Evolutionary conservation across 345 rosid genomes (phyloP).

Genomic region (Linum trigynum): DNA sequence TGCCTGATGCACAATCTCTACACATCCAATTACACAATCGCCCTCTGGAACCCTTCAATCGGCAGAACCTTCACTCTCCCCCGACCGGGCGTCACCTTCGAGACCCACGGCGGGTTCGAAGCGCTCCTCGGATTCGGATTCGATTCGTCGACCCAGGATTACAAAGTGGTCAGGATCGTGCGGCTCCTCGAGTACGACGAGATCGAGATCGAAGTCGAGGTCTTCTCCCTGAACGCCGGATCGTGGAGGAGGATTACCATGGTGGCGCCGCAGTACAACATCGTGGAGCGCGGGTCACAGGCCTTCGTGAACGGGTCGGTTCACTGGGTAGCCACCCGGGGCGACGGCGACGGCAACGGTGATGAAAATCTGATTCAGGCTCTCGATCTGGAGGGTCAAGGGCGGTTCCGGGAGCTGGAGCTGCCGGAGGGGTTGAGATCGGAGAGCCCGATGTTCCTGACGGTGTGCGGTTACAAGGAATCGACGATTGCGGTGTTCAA

Average conservation of each 20-base stretch:
- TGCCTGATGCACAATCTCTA: background rate
- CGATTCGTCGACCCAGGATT: conserved; percentile 1
- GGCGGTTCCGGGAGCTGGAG: background rate
- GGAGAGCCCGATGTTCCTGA: background rate
- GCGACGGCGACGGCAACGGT: background rate
- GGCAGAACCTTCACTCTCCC: background rate
- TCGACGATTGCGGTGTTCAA: conserved; percentile 1
- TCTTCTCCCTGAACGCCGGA: background rate
- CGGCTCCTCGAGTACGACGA: background rate
- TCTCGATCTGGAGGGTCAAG: background rate
- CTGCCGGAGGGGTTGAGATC: conserved; percentile 2
- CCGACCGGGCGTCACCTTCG: background rate
- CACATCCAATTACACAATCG: background rate
- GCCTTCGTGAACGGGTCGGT: conserved; percentile 12
- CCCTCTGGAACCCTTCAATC: conserved; percentile 6
- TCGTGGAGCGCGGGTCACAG: background rate
- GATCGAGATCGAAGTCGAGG: background rate
- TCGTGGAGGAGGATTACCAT: conserved; percentile 1
- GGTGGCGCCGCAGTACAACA: background rate
- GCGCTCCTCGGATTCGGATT: conserved; percentile 3
- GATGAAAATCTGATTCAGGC: background rate
- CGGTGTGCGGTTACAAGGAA: background rate
- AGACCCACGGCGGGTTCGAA: conserved; percentile 1
- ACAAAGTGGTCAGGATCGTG: conserved; percentile 8
- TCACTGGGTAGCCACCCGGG: background rate